Base-by-base conservation (phyloP, 768 basidiomycete genomes). In the Gyrodon lividus region DNA sequence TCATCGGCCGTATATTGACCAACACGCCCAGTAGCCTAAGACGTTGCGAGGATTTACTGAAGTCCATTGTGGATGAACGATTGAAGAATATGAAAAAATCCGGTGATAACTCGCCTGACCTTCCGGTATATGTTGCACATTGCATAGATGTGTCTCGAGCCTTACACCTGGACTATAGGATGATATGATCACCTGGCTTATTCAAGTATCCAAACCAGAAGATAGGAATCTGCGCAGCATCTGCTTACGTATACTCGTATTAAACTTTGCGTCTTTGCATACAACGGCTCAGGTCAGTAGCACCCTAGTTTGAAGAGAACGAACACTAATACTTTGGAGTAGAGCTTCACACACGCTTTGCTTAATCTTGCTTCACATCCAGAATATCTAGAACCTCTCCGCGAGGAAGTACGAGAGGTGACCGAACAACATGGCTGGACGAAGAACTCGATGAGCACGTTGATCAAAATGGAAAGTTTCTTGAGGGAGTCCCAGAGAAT, bases 391-490 rank as follows among this genome's bases (percentile, higher is more conserved):
- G 60, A 65, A 31, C 68, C 70, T n/a, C 59, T 79, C 9, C 70
- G 77, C 14, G 63, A 73, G 30, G 78, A 79, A 54, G 64, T 67
- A 20, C 70, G 66, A 49, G 56, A 50, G 9, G 64, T 71, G 7
- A 53, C 72, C 22, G 46, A 54, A 12, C 55, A 58, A 30, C 55
- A 71, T n/a, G 72, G 62, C 28, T 74, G 69, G 65, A 61, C 59
- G 3, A 72, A 69, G 54, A 51, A 55, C 23, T 63, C 64, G 12
- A 64, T 76, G 59, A 60, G 51, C 7, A 68, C 61, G 52, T 52
- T 74, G 57, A 61, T 66, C 52, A 70, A 70, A 57, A 58, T 74
- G 48, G 75, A 77, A 48, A 77, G 74, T 45, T 76, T 78, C 56
- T 45, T 78, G 46, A 72, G 70, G 45, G 76, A 77, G 53, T 69